phyloP scores from a whole-genome alignment of 2,329 filamentous ascomycete genomes.

The Ophiostoma sp. region DNA sequence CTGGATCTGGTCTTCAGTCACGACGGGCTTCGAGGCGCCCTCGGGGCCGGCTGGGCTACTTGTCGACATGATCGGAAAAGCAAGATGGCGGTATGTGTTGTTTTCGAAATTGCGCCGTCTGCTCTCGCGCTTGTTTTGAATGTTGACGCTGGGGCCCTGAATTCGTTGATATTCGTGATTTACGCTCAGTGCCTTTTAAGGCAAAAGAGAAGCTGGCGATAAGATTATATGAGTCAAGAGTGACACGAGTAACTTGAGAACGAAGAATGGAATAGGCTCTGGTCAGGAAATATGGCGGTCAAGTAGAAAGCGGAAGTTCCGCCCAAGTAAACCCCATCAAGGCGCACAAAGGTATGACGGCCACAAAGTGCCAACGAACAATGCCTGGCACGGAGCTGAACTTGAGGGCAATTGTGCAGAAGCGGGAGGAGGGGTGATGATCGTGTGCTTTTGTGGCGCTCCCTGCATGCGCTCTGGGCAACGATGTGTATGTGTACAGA shows the following conservation, averaged over 20 bases:
- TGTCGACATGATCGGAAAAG: neutral
- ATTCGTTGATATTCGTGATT: neutral
- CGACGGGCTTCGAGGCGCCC: neutral
- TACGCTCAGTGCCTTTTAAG: neutral
- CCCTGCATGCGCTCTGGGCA: neutral
- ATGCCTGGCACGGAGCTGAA: neutral
- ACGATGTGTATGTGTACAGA: neutral
- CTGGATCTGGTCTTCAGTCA: constrained; percentile 33
- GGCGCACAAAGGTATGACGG: neutral
- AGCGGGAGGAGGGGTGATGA: neutral
- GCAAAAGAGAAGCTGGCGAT: neutral
- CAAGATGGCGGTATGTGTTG: no score
- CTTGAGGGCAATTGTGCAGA: neutral
- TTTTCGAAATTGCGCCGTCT: neutral
- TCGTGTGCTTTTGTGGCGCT: constrained; percentile 1
- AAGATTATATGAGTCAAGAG: neutral
- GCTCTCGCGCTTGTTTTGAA: neutral
- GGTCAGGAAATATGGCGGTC: neutral
- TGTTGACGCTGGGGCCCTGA: no score
- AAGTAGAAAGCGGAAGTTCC: neutral
- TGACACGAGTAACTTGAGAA: neutral
- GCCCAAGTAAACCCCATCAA: neutral
- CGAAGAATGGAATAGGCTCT: neutral
- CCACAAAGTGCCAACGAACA: neutral
- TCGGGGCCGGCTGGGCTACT: neutral